Conservation (phyloP, 2,329 filamentous ascomycete genomes). For the Colletotrichum graminicola region DNA sequence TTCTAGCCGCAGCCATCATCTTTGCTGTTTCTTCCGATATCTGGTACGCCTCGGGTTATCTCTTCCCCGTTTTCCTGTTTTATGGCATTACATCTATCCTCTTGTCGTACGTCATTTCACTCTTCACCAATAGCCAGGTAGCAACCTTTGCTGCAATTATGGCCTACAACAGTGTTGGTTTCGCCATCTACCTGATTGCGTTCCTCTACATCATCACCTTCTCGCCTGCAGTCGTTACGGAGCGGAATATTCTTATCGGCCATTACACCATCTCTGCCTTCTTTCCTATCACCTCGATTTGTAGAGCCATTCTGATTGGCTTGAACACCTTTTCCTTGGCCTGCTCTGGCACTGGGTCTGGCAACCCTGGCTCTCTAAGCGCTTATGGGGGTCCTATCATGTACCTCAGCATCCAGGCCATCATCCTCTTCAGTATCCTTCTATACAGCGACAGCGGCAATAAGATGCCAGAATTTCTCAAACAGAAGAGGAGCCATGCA, state of each 20-base stretch:
- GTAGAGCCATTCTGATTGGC: slow-evolving; percentile 79
- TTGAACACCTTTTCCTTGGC: slow-evolving; percentile 87
- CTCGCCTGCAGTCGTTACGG: slow-evolving; percentile 66
- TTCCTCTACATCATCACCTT: slow-evolving; percentile 69
- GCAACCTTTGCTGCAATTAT: slow-evolving; percentile 87
- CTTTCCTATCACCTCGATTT: slow-evolving; percentile 80
- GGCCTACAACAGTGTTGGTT: slow-evolving; percentile 78
- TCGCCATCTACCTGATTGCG: slow-evolving; percentile 78
- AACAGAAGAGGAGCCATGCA: slow-evolving; percentile 54
- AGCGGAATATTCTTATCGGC: slow-evolving; percentile 74
- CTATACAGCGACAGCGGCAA: slow-evolving; percentile 86
- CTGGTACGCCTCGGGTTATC: slow-evolving; percentile 84
- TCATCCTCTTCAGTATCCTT: slow-evolving; percentile 77
- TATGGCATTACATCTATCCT: slow-evolving; percentile 85
- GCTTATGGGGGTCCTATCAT: slow-evolving; percentile 88
- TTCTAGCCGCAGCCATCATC: slow-evolving; percentile 76
- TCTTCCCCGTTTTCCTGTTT: slow-evolving; percentile 74
- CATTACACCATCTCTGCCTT: slow-evolving; percentile 82
- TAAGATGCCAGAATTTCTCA: slow-evolving; percentile 3
- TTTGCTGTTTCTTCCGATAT: slow-evolving; percentile 73
- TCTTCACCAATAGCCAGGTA: slow-evolving; percentile 83
- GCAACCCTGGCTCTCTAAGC: slow-evolving; percentile 76
- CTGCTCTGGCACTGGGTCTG: slow-evolving; percentile 73
- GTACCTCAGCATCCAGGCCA: slow-evolving; percentile 81
- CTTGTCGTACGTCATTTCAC: slow-evolving; percentile 83